Conservation (phyloP, 2,329 filamentous ascomycete species). For the Aspergillus ochraceoroseus region DNA sequence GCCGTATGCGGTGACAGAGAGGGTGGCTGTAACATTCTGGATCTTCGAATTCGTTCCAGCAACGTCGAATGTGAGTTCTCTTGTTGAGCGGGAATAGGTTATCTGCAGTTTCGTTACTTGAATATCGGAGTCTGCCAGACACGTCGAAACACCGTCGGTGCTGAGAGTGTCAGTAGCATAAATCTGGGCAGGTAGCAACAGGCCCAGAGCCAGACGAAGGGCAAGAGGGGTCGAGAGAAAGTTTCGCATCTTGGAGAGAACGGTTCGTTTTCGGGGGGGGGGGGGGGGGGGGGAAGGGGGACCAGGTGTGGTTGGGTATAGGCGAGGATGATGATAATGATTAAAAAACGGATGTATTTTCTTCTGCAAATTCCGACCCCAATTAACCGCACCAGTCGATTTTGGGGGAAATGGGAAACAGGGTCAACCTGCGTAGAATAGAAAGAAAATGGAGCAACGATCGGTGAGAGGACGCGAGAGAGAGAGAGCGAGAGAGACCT, state of each 20-base stretch:
- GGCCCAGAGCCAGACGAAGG: slow-evolving; percentile 27
- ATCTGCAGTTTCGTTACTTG: slow-evolving; percentile 70
- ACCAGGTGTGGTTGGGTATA: too few relatives aligned
- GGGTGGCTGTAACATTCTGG: slow-evolving; percentile 73
- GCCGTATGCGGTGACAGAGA: slow-evolving; percentile 81
- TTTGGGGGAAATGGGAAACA: slow-evolving; percentile 16
- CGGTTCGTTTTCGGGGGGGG: not conserved
- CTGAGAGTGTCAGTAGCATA: slow-evolving; percentile 67
- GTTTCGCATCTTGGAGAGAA: slow-evolving; percentile 25
- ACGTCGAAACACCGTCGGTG: slow-evolving; percentile 75
- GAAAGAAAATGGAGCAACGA: slow-evolving; percentile 7
- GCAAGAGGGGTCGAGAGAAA: slow-evolving; percentile 19
- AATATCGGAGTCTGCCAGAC: slow-evolving; percentile 55
- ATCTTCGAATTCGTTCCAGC: slow-evolving; percentile 66
- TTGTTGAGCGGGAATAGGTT: slow-evolving; percentile 68
- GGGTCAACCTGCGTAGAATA: slow-evolving; percentile 29
- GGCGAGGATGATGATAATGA: slow-evolving; percentile 1
- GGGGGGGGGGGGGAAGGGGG: too few relatives aligned
- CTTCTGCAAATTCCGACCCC: slow-evolving; percentile 7
- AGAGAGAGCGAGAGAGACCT: not conserved
- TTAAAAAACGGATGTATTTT: slow-evolving; percentile 14
- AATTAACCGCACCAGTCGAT: slow-evolving; percentile 12
- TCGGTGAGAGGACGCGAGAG: not conserved
- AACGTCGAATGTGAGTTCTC: slow-evolving; percentile 74
- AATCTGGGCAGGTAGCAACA: slow-evolving; percentile 40